Percentiles rank a stretch among this genome's conserved stretches.
These are phyloP conservation scores for Claviceps purpurea DNA, from an alignment of 2,329 filamentous ascomycete genomes.

Conservation along the genomic window DNA sequence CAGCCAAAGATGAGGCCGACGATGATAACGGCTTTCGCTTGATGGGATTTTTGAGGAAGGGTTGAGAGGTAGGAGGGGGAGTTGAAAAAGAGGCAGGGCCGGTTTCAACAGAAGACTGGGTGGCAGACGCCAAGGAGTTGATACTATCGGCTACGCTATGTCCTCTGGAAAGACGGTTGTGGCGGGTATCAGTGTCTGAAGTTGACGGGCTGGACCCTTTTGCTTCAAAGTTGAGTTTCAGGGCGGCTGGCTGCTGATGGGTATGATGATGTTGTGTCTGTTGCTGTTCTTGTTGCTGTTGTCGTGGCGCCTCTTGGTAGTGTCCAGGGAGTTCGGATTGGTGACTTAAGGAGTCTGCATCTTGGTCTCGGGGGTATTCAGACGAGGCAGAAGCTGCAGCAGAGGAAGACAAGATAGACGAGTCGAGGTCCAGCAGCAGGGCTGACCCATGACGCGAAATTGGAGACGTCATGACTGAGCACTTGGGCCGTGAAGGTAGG, in stretches of 20 bases:
- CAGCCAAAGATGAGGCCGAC: constrained; percentile 36
- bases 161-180: constrained; percentile 3
- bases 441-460: constrained; percentile 4
- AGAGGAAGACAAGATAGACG: constrained; percentile 14
- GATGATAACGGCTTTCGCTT: constrained; percentile 48
- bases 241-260: neutral
- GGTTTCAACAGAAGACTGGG: constrained; percentile 1
- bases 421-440: constrained; percentile 1
- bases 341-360: neutral
- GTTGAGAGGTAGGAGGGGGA: constrained; percentile 7
- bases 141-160: constrained; percentile 3
- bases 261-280: constrained; percentile 8
- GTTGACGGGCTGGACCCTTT: neutral
- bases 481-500: constrained; percentile 5
- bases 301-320: neutral
- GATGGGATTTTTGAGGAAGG: constrained; percentile 24
- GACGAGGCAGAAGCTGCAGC: constrained; percentile 27
- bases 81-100: constrained; percentile 3
- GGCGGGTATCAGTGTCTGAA: constrained; percentile 4
- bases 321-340: constrained; percentile 3
- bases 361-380: constrained; percentile 13
- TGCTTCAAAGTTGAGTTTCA: neutral
- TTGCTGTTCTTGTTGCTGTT: neutral
- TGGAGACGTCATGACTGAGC: constrained; percentile 13
- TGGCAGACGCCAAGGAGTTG: constrained; percentile 3